Percentiles rank a stretch among this genome's conserved stretches.
Conservation (phyloP, 306 rosid species). For the Calophaca sinica region DNA sequence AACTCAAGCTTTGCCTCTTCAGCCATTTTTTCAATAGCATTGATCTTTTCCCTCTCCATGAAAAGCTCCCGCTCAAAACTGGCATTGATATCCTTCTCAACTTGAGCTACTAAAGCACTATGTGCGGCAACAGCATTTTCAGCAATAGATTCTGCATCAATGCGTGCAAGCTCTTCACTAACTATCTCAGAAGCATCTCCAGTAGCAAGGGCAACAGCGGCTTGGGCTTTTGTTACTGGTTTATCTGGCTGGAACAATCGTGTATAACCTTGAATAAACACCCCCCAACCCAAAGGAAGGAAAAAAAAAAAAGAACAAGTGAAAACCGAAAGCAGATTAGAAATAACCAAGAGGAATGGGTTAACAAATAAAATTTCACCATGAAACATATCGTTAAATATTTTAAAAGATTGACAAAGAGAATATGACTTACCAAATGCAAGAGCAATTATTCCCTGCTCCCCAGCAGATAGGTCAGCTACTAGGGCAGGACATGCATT, state of each 20-base stretch:
- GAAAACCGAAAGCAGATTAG: constrained; percentile 11
- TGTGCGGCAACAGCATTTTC: constrained; percentile 96
- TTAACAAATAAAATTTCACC: constrained; percentile 2
- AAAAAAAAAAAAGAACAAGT: constrained; percentile 18
- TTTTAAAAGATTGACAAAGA: constrained; percentile 13
- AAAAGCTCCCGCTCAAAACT: constrained; percentile 80
- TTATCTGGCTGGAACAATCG: constrained; percentile 91
- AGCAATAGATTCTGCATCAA: constrained; percentile 94
- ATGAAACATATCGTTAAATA: constrained; percentile 15
- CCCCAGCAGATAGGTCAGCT: constrained; percentile 89
- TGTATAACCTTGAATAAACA: constrained; percentile 74
- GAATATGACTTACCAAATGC: constrained; percentile 76
- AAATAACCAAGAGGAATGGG: constrained; percentile 13
- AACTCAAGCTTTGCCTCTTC: constrained; percentile 83
- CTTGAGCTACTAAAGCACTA: constrained; percentile 91
- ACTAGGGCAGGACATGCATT: constrained; percentile 98
- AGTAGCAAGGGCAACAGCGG: constrained; percentile 94
- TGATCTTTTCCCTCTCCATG: constrained; percentile 82
- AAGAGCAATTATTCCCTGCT: constrained; percentile 93
- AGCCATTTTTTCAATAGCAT: constrained; percentile 87
- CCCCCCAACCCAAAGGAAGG: constrained; percentile 20
- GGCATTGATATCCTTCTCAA: constrained; percentile 89
- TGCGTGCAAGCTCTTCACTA: constrained; percentile 96
- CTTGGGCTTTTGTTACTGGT: constrained; percentile 98
- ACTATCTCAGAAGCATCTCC: constrained; percentile 94